These are phyloP conservation scores for Paraleonurus japonicus DNA, from an alignment of 257 asterid genomes.

Conservation along the genomic window DNA sequence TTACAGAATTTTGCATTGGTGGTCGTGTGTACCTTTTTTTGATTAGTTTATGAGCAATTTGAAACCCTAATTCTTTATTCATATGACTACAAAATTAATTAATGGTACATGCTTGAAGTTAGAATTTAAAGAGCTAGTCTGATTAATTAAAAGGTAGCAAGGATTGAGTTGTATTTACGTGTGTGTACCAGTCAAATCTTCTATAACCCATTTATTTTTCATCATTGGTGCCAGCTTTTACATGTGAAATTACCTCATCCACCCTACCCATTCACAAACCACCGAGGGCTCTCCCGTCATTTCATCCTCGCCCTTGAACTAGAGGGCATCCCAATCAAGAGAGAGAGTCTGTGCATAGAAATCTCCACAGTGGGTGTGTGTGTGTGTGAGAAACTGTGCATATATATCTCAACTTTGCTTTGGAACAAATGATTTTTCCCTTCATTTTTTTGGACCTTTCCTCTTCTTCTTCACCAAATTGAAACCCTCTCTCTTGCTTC, in stretches of 20 bases:
- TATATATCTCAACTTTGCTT: slow-evolving; percentile 31
- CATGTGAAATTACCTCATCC: background rate
- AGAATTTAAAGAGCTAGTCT: slow-evolving; percentile 20
- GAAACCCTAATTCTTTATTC: slow-evolving; percentile 20
- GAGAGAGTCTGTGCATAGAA: too few species aligned
- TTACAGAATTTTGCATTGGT: background rate
- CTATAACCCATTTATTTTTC: background rate
- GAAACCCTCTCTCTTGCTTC: slow-evolving; percentile 9
- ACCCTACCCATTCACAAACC: background rate
- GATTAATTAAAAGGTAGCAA: slow-evolving; percentile 10
- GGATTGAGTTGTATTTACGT: slow-evolving; percentile 13
- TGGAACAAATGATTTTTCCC: slow-evolving; percentile 24
- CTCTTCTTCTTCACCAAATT: slow-evolving; percentile 20
- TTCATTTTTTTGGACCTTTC: slow-evolving; percentile 23
- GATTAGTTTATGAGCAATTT: slow-evolving; percentile 1
- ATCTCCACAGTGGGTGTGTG: slow-evolving; percentile 8
- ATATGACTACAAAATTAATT: background rate
- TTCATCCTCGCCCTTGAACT: background rate
- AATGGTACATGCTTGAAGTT: slow-evolving; percentile 15
- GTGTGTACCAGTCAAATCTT: slow-evolving; percentile 11
- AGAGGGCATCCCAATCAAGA: too few species aligned
- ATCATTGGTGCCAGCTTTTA: slow-evolving; percentile 9
- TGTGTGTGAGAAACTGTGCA: slow-evolving; percentile 27
- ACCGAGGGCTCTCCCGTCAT: background rate
- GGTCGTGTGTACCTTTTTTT: background rate